Base-by-base conservation (phyloP, 2,329 filamentous ascomycete genomes). In the Fusarium sp. region DNA sequence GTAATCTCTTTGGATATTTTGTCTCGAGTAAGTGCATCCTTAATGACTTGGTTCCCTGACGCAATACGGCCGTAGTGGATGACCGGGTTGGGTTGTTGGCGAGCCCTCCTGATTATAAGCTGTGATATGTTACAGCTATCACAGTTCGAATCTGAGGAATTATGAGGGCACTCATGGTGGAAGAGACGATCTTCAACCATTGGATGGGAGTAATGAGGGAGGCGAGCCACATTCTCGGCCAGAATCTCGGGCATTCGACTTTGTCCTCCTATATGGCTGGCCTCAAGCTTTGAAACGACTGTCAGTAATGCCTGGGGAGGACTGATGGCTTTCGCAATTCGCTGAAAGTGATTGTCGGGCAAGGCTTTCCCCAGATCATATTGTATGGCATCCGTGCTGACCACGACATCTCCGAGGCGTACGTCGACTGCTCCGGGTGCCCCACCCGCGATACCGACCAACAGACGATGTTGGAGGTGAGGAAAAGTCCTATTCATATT, bases 401-500 rank as follows among this genome's bases (percentile, higher is more conserved):
- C 76, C 2, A 80, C 74, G 3, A 80, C 26, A 18, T 81, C 79
- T 0, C 79, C 79, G 0, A 80, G 55, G 4, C 75, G 73, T 6
- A 80, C 47, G 5, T 80, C 47, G 2, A 18, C 77, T 6, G 15
- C 11, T 5, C 58, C 5, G 49, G 72, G 7, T 18, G 26, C 65
- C 0, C 77, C 79, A 0, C 79, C 78, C 0, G 75, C 77, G 6
- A 80, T 78, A 0, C 79, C 79, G 0, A 80, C 79, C 54, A 80
- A 72, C 10, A 81, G 39, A 0, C 71, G 60, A 2, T 68, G 3
- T 0, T 47, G n/a, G 1, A 77, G 61, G 0, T 39, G 48, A 0
- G 42, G 87, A 65, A 84, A 90, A 41, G 92, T 87, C 13, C 69
- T 13, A 0, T 6, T 9, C 10, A 76, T 4, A 3, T 71, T 18